phyloP scores from a whole-genome alignment of 176 grass and related monocot species.

The Avena eriantha region DNA sequence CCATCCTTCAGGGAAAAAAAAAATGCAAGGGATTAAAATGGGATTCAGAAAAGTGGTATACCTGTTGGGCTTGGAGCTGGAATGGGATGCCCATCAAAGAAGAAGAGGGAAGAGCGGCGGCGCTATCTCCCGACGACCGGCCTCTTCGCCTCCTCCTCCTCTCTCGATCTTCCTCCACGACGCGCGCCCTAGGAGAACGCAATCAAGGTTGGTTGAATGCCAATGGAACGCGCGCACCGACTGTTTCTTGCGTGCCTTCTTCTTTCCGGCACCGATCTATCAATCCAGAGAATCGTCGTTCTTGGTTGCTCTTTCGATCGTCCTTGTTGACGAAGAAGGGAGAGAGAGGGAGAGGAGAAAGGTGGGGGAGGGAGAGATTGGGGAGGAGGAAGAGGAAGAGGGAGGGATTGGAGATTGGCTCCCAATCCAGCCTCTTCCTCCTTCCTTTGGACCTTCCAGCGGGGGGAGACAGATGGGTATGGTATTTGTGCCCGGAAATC shows the following conservation, averaged over 20 bases:
- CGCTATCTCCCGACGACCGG: background rate
- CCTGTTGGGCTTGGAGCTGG: conserved; percentile 47
- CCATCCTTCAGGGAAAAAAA: background rate
- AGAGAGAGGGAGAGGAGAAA: conserved; percentile 7
- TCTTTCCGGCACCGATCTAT: background rate
- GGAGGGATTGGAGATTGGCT: background rate
- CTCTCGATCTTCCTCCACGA: background rate
- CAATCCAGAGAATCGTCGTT: background rate
- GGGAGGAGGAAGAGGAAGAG: no score
- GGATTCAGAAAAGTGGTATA: background rate
- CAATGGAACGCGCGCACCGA: background rate
- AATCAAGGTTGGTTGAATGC: background rate
- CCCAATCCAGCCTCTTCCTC: conserved; percentile 37
- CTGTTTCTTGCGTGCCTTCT: background rate
- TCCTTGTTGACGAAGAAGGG: background rate
- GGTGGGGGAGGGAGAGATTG: background rate
- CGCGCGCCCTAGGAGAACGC: background rate
- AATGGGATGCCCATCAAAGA: conserved; percentile 53
- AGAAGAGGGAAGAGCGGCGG: background rate
- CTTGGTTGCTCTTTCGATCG: background rate
- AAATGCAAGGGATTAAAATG: background rate
- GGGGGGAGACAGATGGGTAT: background rate
- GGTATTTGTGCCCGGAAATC: background rate
- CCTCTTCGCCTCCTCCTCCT: background rate
- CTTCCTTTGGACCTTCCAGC: conserved; percentile 27